Conservation (phyloP, 2,329 filamentous ascomycete genomes). For the Colletotrichum acutatum region DNA sequence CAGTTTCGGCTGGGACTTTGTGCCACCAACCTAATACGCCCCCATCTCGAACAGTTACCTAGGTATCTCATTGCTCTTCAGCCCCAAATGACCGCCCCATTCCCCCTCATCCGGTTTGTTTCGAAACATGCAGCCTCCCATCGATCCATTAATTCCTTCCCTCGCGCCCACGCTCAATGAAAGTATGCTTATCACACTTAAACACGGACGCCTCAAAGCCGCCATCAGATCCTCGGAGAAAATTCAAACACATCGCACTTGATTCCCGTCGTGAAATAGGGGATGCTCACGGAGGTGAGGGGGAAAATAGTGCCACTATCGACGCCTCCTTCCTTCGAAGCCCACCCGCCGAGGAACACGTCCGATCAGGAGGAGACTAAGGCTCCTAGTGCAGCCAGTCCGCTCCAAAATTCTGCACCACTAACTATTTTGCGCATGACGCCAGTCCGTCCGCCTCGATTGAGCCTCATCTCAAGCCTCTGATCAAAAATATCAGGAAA, state of each 20-base stretch:
- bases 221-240: not conserved
- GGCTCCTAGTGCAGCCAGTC: not conserved
- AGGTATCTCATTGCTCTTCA: no score
- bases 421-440: not conserved
- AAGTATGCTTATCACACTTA: not conserved
- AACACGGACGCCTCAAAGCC: not conserved
- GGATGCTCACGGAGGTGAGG: no score
- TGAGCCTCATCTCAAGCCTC: not conserved
- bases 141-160: not conserved
- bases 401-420: not conserved
- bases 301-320: not conserved
- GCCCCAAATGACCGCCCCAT: not conserved
- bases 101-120: constrained; percentile 6
- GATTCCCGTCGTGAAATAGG: not conserved
- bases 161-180: not conserved
- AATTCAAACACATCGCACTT: no score
- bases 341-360: not conserved
- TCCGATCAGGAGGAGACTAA: not conserved
- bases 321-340: not conserved
- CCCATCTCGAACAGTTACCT: no score
- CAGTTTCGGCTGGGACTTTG: no score
- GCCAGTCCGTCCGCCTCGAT: not conserved
- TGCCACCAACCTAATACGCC: no score
- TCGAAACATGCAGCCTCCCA: constrained; percentile 24
- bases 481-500: not conserved